Percentiles rank a stretch among this genome's conserved stretches.
Evolutionary conservation across 176 grass and related monocot genomes (phyloP).

Genomic region (Neostapfia colusana): DNA sequence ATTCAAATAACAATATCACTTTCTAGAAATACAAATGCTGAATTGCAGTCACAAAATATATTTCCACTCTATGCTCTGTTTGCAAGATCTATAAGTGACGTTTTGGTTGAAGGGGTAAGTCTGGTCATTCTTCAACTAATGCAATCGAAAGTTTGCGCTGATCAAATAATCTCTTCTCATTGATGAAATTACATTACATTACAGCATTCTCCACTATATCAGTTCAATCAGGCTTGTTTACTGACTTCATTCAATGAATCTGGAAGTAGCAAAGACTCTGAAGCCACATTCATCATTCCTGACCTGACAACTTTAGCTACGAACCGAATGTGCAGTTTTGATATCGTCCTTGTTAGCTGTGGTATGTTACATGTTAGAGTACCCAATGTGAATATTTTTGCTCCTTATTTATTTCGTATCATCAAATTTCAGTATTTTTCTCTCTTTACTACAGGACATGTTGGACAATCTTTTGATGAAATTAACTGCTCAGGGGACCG

Average conservation of each 20-base stretch:
- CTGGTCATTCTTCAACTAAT: conserved; percentile 9
- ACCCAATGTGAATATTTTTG: conserved; percentile 37
- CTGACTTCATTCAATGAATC: conserved; percentile 61
- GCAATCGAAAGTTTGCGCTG: not conserved
- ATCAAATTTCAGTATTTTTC: conserved; percentile 40
- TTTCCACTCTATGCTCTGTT: conserved; percentile 83
- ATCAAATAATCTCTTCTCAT: conserved; percentile 34
- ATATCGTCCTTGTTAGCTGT: conserved; percentile 69
- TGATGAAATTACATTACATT: conserved; percentile 37
- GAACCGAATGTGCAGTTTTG: not conserved
- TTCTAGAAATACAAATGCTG: conserved; percentile 46
- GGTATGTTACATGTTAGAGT: conserved; percentile 59
- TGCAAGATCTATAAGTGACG: conserved; percentile 50
- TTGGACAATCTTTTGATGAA: conserved; percentile 39
- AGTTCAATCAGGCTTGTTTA: conserved; percentile 53
- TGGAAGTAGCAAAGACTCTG: conserved; percentile 53
- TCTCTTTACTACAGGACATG: conserved; percentile 36
- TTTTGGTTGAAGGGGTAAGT: conserved; percentile 55
- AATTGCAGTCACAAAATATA: conserved; percentile 46
- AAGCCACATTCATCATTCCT: conserved; percentile 78
- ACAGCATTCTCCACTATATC: conserved; percentile 63
- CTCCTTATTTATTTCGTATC: conserved; percentile 28
- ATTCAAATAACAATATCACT: conserved; percentile 73
- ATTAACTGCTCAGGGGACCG: conserved; percentile 28
- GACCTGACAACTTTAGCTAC: conserved; percentile 58